These are phyloP conservation scores for Cicer yamashitae DNA, from an alignment of 306 rosid genomes.

Conservation along the genomic window DNA sequence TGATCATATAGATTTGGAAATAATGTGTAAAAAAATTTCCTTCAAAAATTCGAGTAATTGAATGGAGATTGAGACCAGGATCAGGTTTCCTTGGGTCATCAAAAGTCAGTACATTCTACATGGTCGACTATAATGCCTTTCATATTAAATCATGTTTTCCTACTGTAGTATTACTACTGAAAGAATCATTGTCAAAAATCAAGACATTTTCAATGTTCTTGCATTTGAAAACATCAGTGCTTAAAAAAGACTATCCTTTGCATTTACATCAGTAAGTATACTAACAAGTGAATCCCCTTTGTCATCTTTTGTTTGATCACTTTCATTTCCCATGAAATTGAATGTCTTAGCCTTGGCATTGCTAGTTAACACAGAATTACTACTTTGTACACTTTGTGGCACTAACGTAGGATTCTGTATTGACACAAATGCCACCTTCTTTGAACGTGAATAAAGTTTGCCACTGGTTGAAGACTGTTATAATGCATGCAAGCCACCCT, in stretches of 20 bases:
- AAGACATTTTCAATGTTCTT: slow-evolving; percentile 13
- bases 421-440: slow-evolving; percentile 74
- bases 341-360: slow-evolving; percentile 29
- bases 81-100: not conserved
- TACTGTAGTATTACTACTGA: not conserved
- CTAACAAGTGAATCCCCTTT: slow-evolving; percentile 55
- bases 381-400: slow-evolving; percentile 38
- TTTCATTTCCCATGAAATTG: slow-evolving; percentile 49
- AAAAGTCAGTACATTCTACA: not conserved
- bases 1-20: not conserved
- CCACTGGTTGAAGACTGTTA: slow-evolving; percentile 40
- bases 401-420: slow-evolving; percentile 50
- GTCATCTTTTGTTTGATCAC: slow-evolving; percentile 44
- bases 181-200: not conserved
- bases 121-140: not conserved
- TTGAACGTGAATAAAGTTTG: slow-evolving; percentile 44
- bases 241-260: slow-evolving; percentile 58
- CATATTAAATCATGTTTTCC: slow-evolving; percentile 1
- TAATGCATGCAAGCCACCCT: slow-evolving; percentile 41
- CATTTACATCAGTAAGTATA: slow-evolving; percentile 55
- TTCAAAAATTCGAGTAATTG: not conserved
- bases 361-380: slow-evolving; percentile 35
- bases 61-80: not conserved
- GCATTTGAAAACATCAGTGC: not conserved
- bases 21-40: not conserved